phyloP scores from a whole-genome alignment of 495 filamentous ascomycete species.

The Podospora conica region DNA sequence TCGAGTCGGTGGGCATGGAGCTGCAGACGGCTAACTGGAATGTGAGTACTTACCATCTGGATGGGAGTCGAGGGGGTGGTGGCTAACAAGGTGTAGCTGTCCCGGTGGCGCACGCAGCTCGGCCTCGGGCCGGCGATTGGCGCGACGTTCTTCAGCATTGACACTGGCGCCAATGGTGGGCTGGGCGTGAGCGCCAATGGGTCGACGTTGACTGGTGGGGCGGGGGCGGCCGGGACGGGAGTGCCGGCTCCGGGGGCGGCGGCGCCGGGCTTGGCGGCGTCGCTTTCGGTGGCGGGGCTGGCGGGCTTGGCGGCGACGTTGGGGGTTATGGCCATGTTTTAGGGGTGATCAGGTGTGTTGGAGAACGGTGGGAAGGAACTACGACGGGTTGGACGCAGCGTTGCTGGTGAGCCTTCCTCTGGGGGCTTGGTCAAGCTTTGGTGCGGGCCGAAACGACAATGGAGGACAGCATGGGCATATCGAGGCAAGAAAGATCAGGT shows the following conservation, averaged over 20 bases:
- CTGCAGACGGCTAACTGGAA: conserved; percentile 19
- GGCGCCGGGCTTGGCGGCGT: background rate
- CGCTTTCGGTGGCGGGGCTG: background rate
- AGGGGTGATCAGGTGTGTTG: background rate
- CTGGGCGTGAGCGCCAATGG: conserved; percentile 10
- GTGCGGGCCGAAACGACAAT: too few species aligned
- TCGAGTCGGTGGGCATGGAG: conserved; percentile 21
- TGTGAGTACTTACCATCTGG: conserved; percentile 7
- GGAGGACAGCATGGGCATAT: background rate
- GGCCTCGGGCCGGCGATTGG: conserved; percentile 25
- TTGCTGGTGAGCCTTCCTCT: background rate
- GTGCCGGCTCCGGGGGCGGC: background rate
- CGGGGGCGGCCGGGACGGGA: background rate
- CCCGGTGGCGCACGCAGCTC: conserved; percentile 16
- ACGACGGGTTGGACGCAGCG: too few species aligned
- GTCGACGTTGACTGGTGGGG: background rate
- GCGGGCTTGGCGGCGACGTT: background rate
- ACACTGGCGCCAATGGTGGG: conserved; percentile 13
- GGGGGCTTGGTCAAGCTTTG: too few species aligned
- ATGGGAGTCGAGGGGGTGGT: background rate
- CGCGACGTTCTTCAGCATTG: conserved; percentile 22
- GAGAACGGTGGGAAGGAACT: background rate
- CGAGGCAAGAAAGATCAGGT: background rate
- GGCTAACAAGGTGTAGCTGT: conserved; percentile 1
- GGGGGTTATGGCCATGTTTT: background rate